Conservation (phyloP, 495 filamentous ascomycete species). For the Penicillium riverlandense region DNA sequence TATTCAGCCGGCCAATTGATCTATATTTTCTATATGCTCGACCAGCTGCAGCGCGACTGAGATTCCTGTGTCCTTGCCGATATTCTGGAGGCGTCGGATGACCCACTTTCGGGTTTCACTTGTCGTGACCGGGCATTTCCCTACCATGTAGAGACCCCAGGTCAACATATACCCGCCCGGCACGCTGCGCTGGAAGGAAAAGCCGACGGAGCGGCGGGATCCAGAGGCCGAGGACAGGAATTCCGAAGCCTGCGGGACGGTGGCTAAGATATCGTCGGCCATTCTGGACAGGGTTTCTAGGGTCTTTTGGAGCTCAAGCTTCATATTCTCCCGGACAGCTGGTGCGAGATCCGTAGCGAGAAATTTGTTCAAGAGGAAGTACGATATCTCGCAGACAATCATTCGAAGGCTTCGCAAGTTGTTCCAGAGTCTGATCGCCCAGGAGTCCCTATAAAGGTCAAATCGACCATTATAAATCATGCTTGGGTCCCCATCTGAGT, state of each 20-base stretch:
- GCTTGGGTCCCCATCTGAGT: conserved; percentile 1
- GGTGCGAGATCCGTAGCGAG: conserved; percentile 6
- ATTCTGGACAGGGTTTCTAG: conserved; percentile 23
- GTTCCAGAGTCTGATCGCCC: conserved; percentile 24
- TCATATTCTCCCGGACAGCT: neutral
- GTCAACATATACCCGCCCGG: conserved; percentile 25
- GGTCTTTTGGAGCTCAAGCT: conserved; percentile 17
- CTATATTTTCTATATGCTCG: conserved; percentile 6
- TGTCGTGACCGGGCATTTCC: conserved; percentile 12
- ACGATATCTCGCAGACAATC: conserved; percentile 13
- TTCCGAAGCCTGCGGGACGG: conserved; percentile 34
- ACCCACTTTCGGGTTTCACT: conserved; percentile 22
- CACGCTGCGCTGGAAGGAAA: conserved; percentile 5
- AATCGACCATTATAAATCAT: conserved; percentile 14
- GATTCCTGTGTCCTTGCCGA: conserved; percentile 14
- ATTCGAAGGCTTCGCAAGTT: conserved; percentile 17
- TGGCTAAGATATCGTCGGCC: conserved; percentile 36
- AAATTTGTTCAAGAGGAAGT: conserved; percentile 10
- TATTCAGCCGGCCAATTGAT: conserved; percentile 1
- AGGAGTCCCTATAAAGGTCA: conserved; percentile 11
- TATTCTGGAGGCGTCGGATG: conserved; percentile 15
- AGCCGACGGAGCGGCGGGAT: neutral
- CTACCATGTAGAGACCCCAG: conserved; percentile 30
- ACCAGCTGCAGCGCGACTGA: conserved; percentile 13
- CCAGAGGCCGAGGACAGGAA: conserved; percentile 7